Base-by-base conservation (phyloP, 1,284 basidiomycete genomes). In the Naganishia liquefaciens region DNA sequence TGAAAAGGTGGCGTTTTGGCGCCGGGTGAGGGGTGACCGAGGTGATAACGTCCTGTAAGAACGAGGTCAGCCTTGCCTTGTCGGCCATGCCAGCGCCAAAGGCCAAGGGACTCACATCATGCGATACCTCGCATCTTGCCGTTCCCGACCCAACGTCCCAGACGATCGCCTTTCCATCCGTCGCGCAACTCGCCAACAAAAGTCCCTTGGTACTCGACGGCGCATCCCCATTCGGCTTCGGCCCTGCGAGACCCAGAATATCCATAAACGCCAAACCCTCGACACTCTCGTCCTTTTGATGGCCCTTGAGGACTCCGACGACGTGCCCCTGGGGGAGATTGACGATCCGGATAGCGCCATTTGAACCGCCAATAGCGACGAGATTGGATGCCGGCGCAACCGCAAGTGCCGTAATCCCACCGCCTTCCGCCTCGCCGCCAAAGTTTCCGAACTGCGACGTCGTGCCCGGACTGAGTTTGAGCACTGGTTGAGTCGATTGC, bases 61-160 rank as follows among this genome's bases (percentile, higher is more conserved):
- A 11, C 68, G 6, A 17, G n/a, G n/a, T 64, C 42, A 28, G 44
- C 37, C 21, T 37, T 0, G n/a, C n/a, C n/a, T n/a, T n/a, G n/a
- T n/a, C n/a, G n/a, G n/a, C n/a, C 6, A 43, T 7, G 28, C 27
- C 54, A 28, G n/a, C 37, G 28, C 6, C 50, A 13, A 15, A 40
- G 50, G 23, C 40, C 13, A 13, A 9, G 7, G 40, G 15, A 82
- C 85, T 66, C 68, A 92, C 90, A 77, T 87, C 82, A 74, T 95
- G 92, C 68, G 88, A 82, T 7, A 93, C 80, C 33, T 90, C 91
- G 25, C 87, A 84, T 64, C 93, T 85, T 54, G 93, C 77, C 66
- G 89, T 84, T 82, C 89, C 90, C 15, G 91, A 92, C 53, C 84
- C 84, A 44, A 95, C 82, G 79, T 99, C 95, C 93, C 93, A 98